Evolutionary conservation across 495 filamentous ascomycete species (phyloP).

Genomic region (Cetradonia linearis): DNA sequence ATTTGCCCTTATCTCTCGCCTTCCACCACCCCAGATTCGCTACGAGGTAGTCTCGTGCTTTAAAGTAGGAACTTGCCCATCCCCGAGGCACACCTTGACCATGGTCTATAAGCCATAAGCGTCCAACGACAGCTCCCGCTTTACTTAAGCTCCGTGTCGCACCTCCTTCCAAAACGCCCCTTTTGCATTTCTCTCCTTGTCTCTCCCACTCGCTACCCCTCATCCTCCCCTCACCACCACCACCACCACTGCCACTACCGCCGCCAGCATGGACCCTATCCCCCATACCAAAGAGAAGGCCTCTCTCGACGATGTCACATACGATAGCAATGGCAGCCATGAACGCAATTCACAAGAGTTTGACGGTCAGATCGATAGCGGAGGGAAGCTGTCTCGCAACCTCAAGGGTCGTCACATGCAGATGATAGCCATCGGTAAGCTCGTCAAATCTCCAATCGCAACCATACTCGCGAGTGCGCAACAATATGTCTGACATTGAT

Average conservation of each 20-base stretch:
- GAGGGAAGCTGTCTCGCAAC: slow-evolving; percentile 29
- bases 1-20: slow-evolving; percentile 7
- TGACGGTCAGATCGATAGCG: background rate
- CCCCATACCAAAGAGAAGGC: slow-evolving; percentile 11
- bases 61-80: background rate
- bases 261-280: background rate
- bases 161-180: background rate
- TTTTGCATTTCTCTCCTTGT: background rate
- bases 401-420: slow-evolving; percentile 56
- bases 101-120: background rate
- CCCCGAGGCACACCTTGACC: slow-evolving; percentile 5
- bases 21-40: too few relatives aligned
- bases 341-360: slow-evolving; percentile 12
- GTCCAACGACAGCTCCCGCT: background rate
- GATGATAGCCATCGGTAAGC: slow-evolving; percentile 61
- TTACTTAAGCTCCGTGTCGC: background rate
- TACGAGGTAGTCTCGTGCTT: background rate
- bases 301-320: slow-evolving; percentile 13
- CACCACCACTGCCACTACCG: background rate
- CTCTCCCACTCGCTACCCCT: background rate
- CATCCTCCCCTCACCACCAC: background rate
- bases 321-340: slow-evolving; percentile 19
- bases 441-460: background rate
- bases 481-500: background rate
- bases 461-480: background rate